phyloP scores from a whole-genome alignment of 2,329 filamentous ascomycete genomes.

The Chaetomium olivaceum region DNA sequence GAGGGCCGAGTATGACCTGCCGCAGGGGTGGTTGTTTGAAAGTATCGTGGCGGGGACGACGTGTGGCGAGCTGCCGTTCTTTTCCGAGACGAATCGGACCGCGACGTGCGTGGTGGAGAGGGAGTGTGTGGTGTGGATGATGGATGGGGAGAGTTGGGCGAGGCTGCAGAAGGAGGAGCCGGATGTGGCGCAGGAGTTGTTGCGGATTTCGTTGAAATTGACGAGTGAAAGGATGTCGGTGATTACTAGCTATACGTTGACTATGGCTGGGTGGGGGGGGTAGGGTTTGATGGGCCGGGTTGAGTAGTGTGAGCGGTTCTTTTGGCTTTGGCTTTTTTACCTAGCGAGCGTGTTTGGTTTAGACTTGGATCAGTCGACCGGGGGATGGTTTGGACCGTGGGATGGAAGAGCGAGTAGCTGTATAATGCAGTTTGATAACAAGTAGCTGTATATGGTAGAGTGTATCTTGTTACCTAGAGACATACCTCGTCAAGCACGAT shows the following conservation, averaged over 20 bases:
- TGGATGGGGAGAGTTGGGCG: slow-evolving; percentile 72
- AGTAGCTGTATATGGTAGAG: no score
- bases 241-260: slow-evolving; percentile 59
- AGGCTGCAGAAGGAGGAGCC: slow-evolving; percentile 70
- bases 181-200: slow-evolving; percentile 78
- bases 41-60: slow-evolving; percentile 93
- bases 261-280: slow-evolving; percentile 47
- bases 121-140: slow-evolving; percentile 78
- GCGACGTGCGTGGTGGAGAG: slow-evolving; percentile 83
- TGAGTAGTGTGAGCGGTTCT: neutral
- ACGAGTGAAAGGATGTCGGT: slow-evolving; percentile 88
- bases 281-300: neutral
- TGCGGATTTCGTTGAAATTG: slow-evolving; percentile 86
- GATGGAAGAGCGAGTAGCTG: neutral
- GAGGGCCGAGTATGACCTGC: slow-evolving; percentile 84
- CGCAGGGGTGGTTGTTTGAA: slow-evolving; percentile 86
- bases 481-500: no score
- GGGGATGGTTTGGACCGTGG: neutral
- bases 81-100: slow-evolving; percentile 83
- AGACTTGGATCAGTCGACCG: neutral
- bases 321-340: neutral
- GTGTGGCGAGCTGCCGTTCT: slow-evolving; percentile 94
- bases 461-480: no score
- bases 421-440: no score
- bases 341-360: neutral